Conservation (phyloP, 768 basidiomycete genomes). For the Psilocybe azurescens region DNA sequence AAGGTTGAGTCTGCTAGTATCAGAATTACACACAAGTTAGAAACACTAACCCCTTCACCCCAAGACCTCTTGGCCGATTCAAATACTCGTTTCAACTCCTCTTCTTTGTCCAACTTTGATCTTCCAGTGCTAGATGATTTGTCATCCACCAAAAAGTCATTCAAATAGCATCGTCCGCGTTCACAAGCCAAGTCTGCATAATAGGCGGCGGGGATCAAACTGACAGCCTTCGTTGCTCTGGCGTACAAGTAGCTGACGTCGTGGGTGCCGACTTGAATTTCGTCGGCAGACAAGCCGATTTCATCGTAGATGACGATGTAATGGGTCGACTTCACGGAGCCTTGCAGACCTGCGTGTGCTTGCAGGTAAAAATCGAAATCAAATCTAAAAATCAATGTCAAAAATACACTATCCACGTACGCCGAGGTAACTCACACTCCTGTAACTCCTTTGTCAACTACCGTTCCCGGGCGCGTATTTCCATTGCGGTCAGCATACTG, state of each 20-base stretch:
- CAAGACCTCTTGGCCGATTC: slow-evolving; percentile 52
- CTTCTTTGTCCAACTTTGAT: slow-evolving; percentile 39
- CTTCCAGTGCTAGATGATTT: slow-evolving; percentile 41
- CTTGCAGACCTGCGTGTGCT: slow-evolving; percentile 78
- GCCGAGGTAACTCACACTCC: slow-evolving; percentile 49
- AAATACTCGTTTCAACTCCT: slow-evolving; percentile 43
- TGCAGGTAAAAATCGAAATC: slow-evolving; percentile 75
- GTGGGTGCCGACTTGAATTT: slow-evolving; percentile 76
- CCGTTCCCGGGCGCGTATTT: slow-evolving; percentile 80
- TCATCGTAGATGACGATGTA: slow-evolving; percentile 86
- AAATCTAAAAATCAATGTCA: slow-evolving; percentile 43
- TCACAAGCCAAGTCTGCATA: slow-evolving; percentile 87
- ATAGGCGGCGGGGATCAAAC: slow-evolving; percentile 79
- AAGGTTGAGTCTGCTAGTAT: slow-evolving; percentile 7
- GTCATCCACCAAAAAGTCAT: slow-evolving; percentile 69
- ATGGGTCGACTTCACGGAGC: slow-evolving; percentile 74
- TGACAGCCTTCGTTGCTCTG: slow-evolving; percentile 84
- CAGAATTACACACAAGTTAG: not conserved
- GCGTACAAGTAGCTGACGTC: slow-evolving; percentile 77
- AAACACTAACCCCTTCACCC: slow-evolving; percentile 54
- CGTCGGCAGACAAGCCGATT: slow-evolving; percentile 67
- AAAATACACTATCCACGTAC: not conserved
- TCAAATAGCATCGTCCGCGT: slow-evolving; percentile 76
- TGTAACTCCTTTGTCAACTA: slow-evolving; percentile 82
- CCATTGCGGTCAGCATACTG: slow-evolving; percentile 65